A percentile compares a stretch with the other conserved stretches of the same genome.
These are phyloP conservation scores for Chlamydomonas eustigma DNA, from an alignment of 139 green algal species.

Conservation along the genomic window DNA sequence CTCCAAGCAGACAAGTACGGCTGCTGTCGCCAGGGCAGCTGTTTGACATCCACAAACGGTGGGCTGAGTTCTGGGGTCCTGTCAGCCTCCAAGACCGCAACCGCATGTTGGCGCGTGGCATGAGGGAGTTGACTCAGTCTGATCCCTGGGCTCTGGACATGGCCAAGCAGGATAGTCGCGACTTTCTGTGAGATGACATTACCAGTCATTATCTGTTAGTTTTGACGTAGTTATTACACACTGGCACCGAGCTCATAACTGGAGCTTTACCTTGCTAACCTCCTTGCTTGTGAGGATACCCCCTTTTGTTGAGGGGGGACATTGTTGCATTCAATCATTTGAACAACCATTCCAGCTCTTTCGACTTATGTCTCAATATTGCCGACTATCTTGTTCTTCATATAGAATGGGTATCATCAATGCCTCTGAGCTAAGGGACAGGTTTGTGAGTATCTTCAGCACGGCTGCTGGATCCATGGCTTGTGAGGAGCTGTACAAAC, in stretches of 20 bases:
- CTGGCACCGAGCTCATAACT: not conserved
- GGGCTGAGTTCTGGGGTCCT: constrained; percentile 11
- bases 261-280: not conserved
- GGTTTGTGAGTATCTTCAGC: constrained; percentile 32
- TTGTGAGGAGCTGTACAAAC: constrained; percentile 30
- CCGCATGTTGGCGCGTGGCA: constrained; percentile 26
- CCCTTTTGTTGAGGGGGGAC: too few relatives aligned
- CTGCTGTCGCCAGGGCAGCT: not conserved
- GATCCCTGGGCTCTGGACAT: constrained; percentile 31
- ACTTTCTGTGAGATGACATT: constrained; percentile 41
- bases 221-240: too few relatives aligned
- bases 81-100: constrained; percentile 22
- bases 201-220: too few relatives aligned
- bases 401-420: constrained; percentile 29
- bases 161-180: constrained; percentile 31
- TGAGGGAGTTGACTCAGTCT: constrained; percentile 8
- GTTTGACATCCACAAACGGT: not conserved
- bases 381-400: too few relatives aligned
- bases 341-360: too few relatives aligned
- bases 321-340: too few relatives aligned
- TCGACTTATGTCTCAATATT: too few relatives aligned
- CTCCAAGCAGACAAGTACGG: not conserved
- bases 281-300: not conserved
- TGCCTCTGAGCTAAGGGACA: constrained; percentile 28
- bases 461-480: not conserved